A percentile compares a stretch with the other conserved stretches of the same genome.
Conservation (phyloP, 495 filamentous ascomycete species). For the Massariosphaeria phaeospora region DNA sequence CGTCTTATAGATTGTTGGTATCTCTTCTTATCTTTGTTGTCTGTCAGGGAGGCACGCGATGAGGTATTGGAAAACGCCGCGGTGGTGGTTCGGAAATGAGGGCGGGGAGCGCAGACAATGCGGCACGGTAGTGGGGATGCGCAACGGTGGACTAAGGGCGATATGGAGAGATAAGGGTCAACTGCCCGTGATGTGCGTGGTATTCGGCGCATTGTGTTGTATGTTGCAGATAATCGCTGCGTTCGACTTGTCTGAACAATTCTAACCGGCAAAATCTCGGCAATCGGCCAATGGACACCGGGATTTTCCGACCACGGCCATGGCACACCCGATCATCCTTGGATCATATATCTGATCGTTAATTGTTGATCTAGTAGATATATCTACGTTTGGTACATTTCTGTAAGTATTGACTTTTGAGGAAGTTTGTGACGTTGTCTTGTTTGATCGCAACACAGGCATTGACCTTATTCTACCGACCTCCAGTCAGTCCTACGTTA, state of each 20-base stretch:
- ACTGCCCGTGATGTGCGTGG: slow-evolving; percentile 25
- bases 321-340: too few species aligned
- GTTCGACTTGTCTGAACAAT: too few species aligned
- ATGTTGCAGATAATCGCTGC: too few species aligned
- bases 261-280: slow-evolving; percentile 1
- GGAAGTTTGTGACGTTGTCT: too few species aligned
- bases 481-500: background rate
- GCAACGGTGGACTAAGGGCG: background rate
- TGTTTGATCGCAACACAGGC: too few species aligned
- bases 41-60: background rate
- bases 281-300: too few species aligned
- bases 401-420: too few species aligned
- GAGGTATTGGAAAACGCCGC: slow-evolving; percentile 22
- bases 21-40: slow-evolving; percentile 17
- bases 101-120: background rate
- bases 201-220: slow-evolving; percentile 28
- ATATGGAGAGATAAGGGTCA: slow-evolving; percentile 3
- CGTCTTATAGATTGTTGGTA: slow-evolving; percentile 10
- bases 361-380: too few species aligned
- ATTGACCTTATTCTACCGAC: too few species aligned
- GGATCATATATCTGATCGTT: too few species aligned
- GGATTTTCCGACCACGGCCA: too few species aligned
- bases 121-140: background rate
- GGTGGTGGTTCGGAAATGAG: slow-evolving; percentile 9
- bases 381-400: too few species aligned